Base-by-base conservation (phyloP, 805 yeast species). In the Wickerhamomyces subpelliculosus region DNA sequence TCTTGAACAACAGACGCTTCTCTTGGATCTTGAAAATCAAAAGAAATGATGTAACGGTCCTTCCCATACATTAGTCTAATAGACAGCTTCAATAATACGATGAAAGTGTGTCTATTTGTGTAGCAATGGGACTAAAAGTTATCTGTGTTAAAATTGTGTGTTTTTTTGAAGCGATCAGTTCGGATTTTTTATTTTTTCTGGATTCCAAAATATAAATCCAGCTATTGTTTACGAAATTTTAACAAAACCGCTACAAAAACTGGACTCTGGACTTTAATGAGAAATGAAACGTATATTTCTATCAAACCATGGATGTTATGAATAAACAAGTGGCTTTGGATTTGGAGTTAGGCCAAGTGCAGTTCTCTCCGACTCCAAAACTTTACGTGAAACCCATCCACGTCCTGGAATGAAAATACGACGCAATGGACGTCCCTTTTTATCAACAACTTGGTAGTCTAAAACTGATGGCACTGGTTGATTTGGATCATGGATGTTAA, bases 401-500 rank as follows among this genome's bases (percentile, higher is more conserved):
- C 67, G 51, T 10, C 67, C 68, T 1, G 75, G 77, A 24, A 73
- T 59, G 41, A 65, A 70, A 3, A 72, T 49, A 25, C 80, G 48
- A 34, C 70, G 58, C 36, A 62, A 65, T 6, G 61, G 64, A 31
- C 60, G 63, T 1, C 73, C 74, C 31, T 61, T 53, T 27, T 51
- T 54, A 43, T 67, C 72, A 16, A 26, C 24, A 14, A 41, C 48
- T 11, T 57, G 54, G 34, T 41, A 45, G 17, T 44, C 26, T 21
- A 51, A 39, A 0, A 47, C 52, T 2, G 57, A 47, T 5, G 58
- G 55, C 3, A 45, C 47, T 3, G 56, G 56, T 9, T 31, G 27
- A 2, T 32, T 20, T 13, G 51, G 45, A 26, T 49, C 43, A 33
- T 48, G 49, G 8, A 47, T 44, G 37, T 52, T 50, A 25, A 48